phyloP scores from a whole-genome alignment of 2,329 filamentous ascomycete species.

The Chaetothyriales sp. region DNA sequence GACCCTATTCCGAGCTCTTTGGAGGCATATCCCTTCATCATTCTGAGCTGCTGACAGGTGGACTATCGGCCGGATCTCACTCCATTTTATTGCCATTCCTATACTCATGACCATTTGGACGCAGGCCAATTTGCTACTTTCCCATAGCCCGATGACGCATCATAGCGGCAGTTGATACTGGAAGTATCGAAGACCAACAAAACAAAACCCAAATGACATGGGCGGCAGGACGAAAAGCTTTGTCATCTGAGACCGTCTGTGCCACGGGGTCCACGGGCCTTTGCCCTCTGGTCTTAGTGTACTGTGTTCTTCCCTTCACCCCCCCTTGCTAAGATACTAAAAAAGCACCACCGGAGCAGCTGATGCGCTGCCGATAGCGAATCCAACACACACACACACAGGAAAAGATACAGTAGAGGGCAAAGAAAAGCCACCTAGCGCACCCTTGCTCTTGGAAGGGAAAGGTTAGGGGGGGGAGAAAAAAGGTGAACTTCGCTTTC shows the following conservation, averaged over 20 bases:
- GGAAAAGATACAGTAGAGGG: too few species aligned
- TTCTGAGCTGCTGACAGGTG: neutral
- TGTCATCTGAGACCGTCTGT: neutral
- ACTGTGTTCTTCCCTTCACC: too few species aligned
- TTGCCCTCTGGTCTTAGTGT: too few species aligned
- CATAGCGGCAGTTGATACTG: neutral
- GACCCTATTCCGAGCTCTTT: neutral
- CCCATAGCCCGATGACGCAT: neutral
- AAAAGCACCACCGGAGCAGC: too few species aligned
- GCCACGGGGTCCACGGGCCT: too few species aligned
- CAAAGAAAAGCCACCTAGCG: too few species aligned
- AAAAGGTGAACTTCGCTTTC: neutral
- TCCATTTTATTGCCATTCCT: neutral
- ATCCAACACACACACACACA: too few species aligned
- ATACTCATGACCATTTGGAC: neutral
- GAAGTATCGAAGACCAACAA: neutral
- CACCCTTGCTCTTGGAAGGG: too few species aligned
- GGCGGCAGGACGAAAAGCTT: neutral
- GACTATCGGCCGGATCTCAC: neutral
- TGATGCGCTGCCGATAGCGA: too few species aligned
- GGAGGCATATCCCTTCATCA: neutral
- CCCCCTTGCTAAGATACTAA: too few species aligned
- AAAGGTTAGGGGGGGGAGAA: neutral
- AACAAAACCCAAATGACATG: neutral
- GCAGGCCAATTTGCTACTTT: neutral